A percentile compares a stretch with the other conserved stretches of the same genome.
phyloP scores from a whole-genome alignment of 2,329 filamentous ascomycete genomes.

The Cercospora janseana region DNA sequence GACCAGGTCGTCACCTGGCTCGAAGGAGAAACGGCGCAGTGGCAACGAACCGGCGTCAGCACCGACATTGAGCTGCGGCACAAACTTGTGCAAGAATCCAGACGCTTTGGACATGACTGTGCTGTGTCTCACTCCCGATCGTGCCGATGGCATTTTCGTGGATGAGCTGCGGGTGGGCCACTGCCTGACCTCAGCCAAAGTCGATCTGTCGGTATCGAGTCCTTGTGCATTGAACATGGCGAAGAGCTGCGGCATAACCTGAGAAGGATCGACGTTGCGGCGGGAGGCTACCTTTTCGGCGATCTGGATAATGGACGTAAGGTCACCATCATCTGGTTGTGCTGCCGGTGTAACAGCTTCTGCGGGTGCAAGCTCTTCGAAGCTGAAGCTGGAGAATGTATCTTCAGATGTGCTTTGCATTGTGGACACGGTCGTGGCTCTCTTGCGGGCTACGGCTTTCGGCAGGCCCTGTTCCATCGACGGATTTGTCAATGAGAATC shows the following conservation, averaged over 20 bases:
- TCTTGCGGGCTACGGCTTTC: conserved; percentile 7
- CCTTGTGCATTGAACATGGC: conserved; percentile 30
- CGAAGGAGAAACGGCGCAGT: conserved; percentile 45
- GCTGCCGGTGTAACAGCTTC: conserved; percentile 30
- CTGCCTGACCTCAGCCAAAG: no score
- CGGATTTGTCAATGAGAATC: conserved; percentile 28
- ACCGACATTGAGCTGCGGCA: conserved; percentile 30
- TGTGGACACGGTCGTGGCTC: conserved; percentile 22
- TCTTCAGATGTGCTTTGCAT: conserved; percentile 28
- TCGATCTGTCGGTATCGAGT: background rate
- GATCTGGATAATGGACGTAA: conserved; percentile 39
- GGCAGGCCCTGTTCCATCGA: conserved; percentile 26
- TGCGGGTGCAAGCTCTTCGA: conserved; percentile 35
- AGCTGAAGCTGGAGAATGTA: conserved; percentile 39
- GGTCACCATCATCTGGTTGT: conserved; percentile 14
- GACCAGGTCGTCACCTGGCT: conserved; percentile 42
- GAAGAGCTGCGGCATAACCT: conserved; percentile 39
- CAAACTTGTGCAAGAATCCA: conserved; percentile 34
- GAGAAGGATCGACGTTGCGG: conserved; percentile 37
- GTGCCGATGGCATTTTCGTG: no score
- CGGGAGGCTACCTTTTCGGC: conserved; percentile 38
- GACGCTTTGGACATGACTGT: conserved; percentile 35
- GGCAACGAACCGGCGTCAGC: conserved; percentile 6
- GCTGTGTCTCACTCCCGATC: conserved; percentile 21
- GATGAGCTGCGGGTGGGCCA: no score